Base-by-base conservation (phyloP, 192 early-diverging fungal genomes). In the Physocladia obscura region DNA sequence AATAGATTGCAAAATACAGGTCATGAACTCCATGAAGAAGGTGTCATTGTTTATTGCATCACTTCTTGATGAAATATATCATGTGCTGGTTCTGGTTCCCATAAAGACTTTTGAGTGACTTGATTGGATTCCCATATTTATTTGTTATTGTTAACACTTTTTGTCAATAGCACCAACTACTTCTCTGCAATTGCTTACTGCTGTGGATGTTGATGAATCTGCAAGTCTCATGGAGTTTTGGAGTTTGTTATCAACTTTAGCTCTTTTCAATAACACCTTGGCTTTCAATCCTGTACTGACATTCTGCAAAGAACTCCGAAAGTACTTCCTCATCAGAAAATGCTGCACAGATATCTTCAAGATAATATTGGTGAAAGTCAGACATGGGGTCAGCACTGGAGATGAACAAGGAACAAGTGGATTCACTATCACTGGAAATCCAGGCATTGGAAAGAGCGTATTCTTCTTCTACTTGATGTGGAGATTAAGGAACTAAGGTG, bases 1-100 rank as follows among this genome's bases (percentile, higher is more conserved):
- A 31, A 34, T 58, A 31, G 30, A 58, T 21, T 58, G 57, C 57
- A 58, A 58, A 58, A 21, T 30, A 58, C 30, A 58, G 57, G 57
- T 58, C 30, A 58, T 58, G 57, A 58, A 58, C 30, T 32, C 57
- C 11, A 58, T 58, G 57, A 35, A 58, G 30, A 27, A 58, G 21
- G 11, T 58, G 8, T 8, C 57, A 13, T 58, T 58, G 17, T 58
- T 58, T 32, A 32, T 21, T 27, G 21, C 57, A 58, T 58, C 57
- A 6, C 57, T 58, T 31, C 57, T 32, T 11, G 57, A 27, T n/a
- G 34, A 58, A 11, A 17, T 58, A 31, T 58, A 32, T 4, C 57
- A 58, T 35, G 57, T 58, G 29, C 34, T 58, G 57, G 57, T 58
- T 27, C 34, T 58, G 57, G 30, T 58, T 58, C 57, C 57, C 19